Evolutionary conservation across 768 basidiomycete species (phyloP).

Genomic region (Phanerochaete carnosa): DNA sequence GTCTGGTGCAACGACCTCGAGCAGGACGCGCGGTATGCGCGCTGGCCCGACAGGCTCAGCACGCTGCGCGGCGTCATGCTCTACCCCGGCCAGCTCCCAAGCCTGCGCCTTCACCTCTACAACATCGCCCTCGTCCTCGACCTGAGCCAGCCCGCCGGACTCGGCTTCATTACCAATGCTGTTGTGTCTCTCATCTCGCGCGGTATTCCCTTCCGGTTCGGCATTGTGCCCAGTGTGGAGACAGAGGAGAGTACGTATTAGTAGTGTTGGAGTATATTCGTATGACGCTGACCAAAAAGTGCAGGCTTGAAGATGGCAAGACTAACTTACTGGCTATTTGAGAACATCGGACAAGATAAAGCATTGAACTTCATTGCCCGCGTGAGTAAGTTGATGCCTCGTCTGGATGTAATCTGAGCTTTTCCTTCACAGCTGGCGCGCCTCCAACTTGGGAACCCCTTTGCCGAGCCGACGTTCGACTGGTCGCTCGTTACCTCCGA

Average conservation of each 20-base stretch:
- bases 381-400: too few species aligned
- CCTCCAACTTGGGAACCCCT: conserved; percentile 28
- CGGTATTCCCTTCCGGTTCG: conserved; percentile 77
- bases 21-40: conserved; percentile 62
- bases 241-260: conserved; percentile 36
- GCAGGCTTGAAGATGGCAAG: conserved; percentile 68
- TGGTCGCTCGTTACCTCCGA: conserved; percentile 40
- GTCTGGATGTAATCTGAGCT: too few species aligned
- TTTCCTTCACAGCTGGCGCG: conserved; percentile 46
- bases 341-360: conserved; percentile 56
- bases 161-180: conserved; percentile 62
- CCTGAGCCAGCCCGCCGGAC: conserved; percentile 55
- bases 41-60: conserved; percentile 19
- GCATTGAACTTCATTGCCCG: conserved; percentile 59
- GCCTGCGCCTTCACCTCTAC: conserved; percentile 73
- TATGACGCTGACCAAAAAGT: neutral
- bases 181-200: conserved; percentile 71
- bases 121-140: conserved; percentile 84
- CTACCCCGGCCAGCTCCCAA: conserved; percentile 77
- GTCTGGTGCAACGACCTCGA: conserved; percentile 92
- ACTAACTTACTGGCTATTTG: conserved; percentile 64
- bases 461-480: conserved; percentile 32
- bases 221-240: conserved; percentile 73
- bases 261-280: neutral
- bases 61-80: conserved; percentile 22